Evolutionary conservation across 2,329 filamentous ascomycete species (phyloP).

Genomic region (Rachicladosporium sp.): DNA sequence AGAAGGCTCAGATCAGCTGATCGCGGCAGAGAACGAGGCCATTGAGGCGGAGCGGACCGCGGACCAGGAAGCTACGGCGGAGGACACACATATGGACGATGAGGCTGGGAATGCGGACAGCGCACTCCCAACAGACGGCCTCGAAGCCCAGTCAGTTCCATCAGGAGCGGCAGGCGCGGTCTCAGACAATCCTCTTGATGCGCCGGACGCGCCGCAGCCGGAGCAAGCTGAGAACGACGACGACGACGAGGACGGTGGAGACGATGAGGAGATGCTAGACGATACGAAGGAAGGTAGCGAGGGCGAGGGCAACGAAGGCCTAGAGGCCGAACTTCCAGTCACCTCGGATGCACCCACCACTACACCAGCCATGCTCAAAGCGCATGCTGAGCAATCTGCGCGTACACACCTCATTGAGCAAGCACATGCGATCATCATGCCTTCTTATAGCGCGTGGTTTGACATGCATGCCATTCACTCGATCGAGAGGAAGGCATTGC

Average conservation of each 20-base stretch:
- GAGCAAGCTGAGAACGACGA: slow-evolving; percentile 21
- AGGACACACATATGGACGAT: slow-evolving; percentile 24
- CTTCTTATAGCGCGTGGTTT: slow-evolving; percentile 97
- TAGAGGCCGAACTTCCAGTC: not conserved
- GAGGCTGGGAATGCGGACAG: slow-evolving; percentile 14
- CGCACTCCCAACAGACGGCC: slow-evolving; percentile 9
- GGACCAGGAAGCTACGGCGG: slow-evolving; percentile 11
- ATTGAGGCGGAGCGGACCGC: slow-evolving; percentile 15
- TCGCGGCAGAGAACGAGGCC: slow-evolving; percentile 23
- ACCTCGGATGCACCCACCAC: slow-evolving; percentile 3
- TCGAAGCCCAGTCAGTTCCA: slow-evolving; percentile 7
- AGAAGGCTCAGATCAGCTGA: slow-evolving; percentile 24
- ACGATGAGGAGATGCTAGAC: slow-evolving; percentile 47
- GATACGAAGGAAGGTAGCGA: slow-evolving; percentile 28
- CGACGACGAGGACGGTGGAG: slow-evolving; percentile 10
- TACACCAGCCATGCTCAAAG: slow-evolving; percentile 46
- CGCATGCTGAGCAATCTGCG: slow-evolving; percentile 70
- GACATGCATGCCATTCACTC: slow-evolving; percentile 89
- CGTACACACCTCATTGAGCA: slow-evolving; percentile 86
- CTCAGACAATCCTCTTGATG: slow-evolving; percentile 28
- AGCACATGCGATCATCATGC: slow-evolving; percentile 89
- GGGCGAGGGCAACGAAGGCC: no score
- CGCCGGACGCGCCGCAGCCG: slow-evolving; percentile 22
- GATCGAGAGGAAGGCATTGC: slow-evolving; percentile 86
- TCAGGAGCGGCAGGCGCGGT: slow-evolving; percentile 2